phyloP scores from a whole-genome alignment of 768 basidiomycete genomes.

The Wakefieldia striispora region DNA sequence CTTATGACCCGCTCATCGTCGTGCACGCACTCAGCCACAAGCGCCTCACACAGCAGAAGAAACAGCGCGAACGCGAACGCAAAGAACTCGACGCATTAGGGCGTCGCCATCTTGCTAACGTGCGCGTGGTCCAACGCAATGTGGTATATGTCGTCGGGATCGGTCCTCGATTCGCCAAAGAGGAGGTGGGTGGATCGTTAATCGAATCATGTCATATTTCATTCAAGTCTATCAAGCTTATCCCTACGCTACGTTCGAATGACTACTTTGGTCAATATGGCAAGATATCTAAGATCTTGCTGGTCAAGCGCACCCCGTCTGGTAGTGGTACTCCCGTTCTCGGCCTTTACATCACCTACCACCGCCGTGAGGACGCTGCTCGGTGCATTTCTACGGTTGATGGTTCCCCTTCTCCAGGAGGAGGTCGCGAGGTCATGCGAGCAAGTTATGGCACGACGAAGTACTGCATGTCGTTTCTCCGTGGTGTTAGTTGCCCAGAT shows the following conservation, averaged over 20 bases:
- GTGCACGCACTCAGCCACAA: constrained; percentile 64
- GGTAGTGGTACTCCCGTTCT: constrained; percentile 72
- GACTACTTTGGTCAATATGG: constrained; percentile 99
- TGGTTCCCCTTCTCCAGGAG: constrained; percentile 86
- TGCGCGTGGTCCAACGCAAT: constrained; percentile 94
- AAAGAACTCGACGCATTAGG: constrained; percentile 90
- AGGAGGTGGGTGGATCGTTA: constrained; percentile 66
- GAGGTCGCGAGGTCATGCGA: constrained; percentile 84
- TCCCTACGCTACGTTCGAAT: constrained; percentile 87
- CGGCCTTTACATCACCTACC: constrained; percentile 96
- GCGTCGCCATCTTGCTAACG: constrained; percentile 84
- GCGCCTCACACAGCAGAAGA: constrained; percentile 92
- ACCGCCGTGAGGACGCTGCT: constrained; percentile 91
- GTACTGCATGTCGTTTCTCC: constrained; percentile 95
- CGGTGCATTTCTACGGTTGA: constrained; percentile 92
- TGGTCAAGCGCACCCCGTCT: constrained; percentile 83
- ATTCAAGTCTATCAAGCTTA: constrained; percentile 51
- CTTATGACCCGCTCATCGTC: constrained; percentile 15
- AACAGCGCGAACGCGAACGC: constrained; percentile 89
- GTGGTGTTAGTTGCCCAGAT: constrained; percentile 79
- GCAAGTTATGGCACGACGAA: constrained; percentile 96
- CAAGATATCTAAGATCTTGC: constrained; percentile 92
- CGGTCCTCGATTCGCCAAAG: constrained; percentile 90
- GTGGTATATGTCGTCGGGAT: constrained; percentile 97
- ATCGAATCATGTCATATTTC: neutral